A percentile compares a stretch with the other conserved stretches of the same genome.
These are phyloP conservation scores for Jaapia argillacea DNA, from an alignment of 768 basidiomycete species.

Conservation along the genomic window DNA sequence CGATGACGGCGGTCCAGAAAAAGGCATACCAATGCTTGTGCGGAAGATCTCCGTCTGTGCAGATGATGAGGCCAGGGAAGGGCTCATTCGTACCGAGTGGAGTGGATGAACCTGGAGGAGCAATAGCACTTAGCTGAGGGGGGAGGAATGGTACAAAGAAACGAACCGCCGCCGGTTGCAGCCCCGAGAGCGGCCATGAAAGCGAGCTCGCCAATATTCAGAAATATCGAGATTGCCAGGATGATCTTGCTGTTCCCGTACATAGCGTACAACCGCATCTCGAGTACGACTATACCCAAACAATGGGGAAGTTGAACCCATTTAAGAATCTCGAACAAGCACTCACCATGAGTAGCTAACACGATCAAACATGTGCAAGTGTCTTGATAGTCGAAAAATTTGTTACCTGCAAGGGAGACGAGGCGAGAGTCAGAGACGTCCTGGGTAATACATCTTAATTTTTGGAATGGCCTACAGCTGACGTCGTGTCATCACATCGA, in stretches of 20 bases:
- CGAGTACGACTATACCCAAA: not conserved
- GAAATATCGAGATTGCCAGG: conserved; percentile 4
- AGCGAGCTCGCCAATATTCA: conserved; percentile 7
- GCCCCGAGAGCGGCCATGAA: no score
- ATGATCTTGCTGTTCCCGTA: not conserved
- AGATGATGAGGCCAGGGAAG: conserved; percentile 19
- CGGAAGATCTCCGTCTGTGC: conserved; percentile 20
- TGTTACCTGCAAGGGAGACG: conserved; percentile 6
- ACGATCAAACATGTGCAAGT: conserved; percentile 20
- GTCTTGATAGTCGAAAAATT: conserved; percentile 25
- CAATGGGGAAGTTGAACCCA: not conserved
- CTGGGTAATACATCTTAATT: no score
- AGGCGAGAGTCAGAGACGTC: no score
- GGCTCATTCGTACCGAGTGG: conserved; percentile 21
- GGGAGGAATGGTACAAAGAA: no score
- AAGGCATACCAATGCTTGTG: conserved; percentile 21
- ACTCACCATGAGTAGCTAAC: conserved; percentile 21
- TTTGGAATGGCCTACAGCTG: not conserved
- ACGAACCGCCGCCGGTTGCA: no score
- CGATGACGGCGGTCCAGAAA: conserved; percentile 17
- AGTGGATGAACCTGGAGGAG: no score
- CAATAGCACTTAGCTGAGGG: no score
- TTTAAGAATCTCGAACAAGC: not conserved
- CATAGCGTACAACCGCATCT: conserved; percentile 1
- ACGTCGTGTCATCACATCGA: no score